Percentiles rank a stretch among this genome's conserved stretches.
These are phyloP conservation scores for Geotrichum candidum DNA, from an alignment of 1,139 yeast genomes.

Conservation along the genomic window DNA sequence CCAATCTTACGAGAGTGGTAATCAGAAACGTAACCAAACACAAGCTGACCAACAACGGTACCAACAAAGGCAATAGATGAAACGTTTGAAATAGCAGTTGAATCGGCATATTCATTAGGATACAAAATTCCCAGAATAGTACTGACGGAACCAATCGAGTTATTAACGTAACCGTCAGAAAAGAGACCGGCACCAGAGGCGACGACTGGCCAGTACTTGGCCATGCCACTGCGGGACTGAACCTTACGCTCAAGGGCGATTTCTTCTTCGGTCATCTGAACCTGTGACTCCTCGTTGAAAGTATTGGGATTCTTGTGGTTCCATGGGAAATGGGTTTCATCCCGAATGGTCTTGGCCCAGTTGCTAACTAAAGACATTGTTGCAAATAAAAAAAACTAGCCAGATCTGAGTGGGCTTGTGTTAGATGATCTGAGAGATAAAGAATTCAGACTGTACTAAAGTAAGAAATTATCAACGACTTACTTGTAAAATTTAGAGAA, in stretches of 20 bases:
- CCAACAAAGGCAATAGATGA: constrained; percentile 90
- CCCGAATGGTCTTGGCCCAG: constrained; percentile 15
- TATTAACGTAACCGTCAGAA: constrained; percentile 86
- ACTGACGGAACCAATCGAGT: constrained; percentile 70
- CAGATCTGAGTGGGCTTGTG: background rate
- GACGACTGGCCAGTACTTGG: constrained; percentile 62
- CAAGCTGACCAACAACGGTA: constrained; percentile 78
- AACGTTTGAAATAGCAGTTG: constrained; percentile 68
- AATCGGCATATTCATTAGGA: constrained; percentile 53
- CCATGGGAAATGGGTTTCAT: constrained; percentile 19
- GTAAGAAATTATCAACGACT: background rate
- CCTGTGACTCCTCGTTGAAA: constrained; percentile 4
- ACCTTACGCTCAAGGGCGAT: constrained; percentile 10
- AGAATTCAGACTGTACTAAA: too few species aligned
- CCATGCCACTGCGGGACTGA: constrained; percentile 19
- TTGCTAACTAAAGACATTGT: constrained; percentile 14
- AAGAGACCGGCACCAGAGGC: constrained; percentile 89
- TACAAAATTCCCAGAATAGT: constrained; percentile 62
- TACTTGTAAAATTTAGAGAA: background rate
- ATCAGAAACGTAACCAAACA: constrained; percentile 76
- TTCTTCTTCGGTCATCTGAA: constrained; percentile 7
- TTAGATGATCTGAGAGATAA: background rate
- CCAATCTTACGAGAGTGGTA: constrained; percentile 71
- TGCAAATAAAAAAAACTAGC: background rate
- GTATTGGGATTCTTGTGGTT: constrained; percentile 4